Conservation (phyloP, 2,329 filamentous ascomycete species). For the Clonostachys sp. region DNA sequence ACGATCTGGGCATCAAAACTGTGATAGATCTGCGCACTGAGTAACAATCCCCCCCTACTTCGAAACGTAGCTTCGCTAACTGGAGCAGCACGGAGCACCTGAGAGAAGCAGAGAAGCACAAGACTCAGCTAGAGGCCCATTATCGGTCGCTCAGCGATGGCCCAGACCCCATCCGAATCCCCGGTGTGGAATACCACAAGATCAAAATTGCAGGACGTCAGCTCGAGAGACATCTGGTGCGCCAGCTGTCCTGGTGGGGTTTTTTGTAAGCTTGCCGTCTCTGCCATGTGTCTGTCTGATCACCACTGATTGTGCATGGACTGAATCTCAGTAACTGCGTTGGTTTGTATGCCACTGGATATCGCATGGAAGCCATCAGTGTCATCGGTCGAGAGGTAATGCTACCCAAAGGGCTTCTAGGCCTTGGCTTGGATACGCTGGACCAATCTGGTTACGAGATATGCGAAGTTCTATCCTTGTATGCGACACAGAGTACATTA, state of each 20-base stretch:
- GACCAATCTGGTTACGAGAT: slow-evolving; percentile 63
- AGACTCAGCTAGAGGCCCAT: slow-evolving; percentile 34
- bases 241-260: slow-evolving; percentile 63
- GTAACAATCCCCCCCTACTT: slow-evolving; percentile 34
- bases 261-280: slow-evolving; percentile 44
- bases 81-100: slow-evolving; percentile 57
- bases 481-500: slow-evolving; percentile 32
- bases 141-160: too few relatives aligned
- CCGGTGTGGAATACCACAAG: slow-evolving; percentile 57
- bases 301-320: background rate
- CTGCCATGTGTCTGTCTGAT: background rate
- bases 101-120: slow-evolving; percentile 59
- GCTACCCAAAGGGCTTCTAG: slow-evolving; percentile 64
- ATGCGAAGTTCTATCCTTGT: slow-evolving; percentile 25
- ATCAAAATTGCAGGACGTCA: slow-evolving; percentile 71
- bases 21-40: slow-evolving; percentile 78
- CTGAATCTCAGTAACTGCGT: slow-evolving; percentile 36
- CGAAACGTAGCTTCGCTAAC: background rate
- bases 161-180: slow-evolving; percentile 48
- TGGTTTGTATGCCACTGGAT: slow-evolving; percentile 59
- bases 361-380: slow-evolving; percentile 63
- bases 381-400: slow-evolving; percentile 69
- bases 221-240: slow-evolving; percentile 65
- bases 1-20: slow-evolving; percentile 61
- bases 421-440: slow-evolving; percentile 65